Percentiles rank a stretch among this genome's conserved stretches.
These are phyloP conservation scores for Colletotrichum noveboracense DNA, from an alignment of 2,329 filamentous ascomycete genomes.

Conservation along the genomic window DNA sequence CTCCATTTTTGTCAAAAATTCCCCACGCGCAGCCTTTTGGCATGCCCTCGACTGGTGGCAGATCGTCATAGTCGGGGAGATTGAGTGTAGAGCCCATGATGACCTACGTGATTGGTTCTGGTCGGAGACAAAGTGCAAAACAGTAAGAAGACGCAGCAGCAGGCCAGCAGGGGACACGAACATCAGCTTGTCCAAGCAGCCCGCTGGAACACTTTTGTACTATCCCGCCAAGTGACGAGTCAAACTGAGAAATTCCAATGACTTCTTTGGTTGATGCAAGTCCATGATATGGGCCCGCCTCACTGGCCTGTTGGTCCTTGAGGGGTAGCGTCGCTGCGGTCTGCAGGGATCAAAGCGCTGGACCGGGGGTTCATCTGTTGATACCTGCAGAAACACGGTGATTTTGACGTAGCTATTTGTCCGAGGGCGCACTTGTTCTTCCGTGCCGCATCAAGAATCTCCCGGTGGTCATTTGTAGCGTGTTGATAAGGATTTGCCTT, in stretches of 20 bases:
- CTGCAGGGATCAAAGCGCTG: neutral
- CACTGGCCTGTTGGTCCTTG: neutral
- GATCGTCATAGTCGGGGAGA: constrained; percentile 50
- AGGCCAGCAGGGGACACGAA: accelerated
- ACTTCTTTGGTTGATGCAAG: neutral
- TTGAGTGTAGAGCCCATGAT: neutral
- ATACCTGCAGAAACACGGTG: neutral
- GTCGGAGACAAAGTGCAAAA: neutral
- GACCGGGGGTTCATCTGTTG: neutral
- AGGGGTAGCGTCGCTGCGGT: neutral
- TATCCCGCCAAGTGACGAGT: neutral
- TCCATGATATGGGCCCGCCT: neutral
- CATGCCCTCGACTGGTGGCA: constrained; percentile 47
- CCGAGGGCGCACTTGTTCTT: neutral
- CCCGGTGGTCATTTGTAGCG: neutral
- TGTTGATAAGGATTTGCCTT: neutral
- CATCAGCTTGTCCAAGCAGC: neutral
- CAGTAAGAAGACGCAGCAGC: accelerated
- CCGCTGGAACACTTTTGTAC: too few relatives aligned
- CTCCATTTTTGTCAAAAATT: constrained; percentile 53
- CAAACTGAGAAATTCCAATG: neutral
- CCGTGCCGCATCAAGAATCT: neutral
- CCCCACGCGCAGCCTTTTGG: constrained; percentile 58
- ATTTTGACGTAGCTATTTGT: neutral
- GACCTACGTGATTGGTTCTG: neutral